Base-by-base conservation (phyloP, 192 early-diverging fungal species). In the Entrophospora sp. region DNA sequence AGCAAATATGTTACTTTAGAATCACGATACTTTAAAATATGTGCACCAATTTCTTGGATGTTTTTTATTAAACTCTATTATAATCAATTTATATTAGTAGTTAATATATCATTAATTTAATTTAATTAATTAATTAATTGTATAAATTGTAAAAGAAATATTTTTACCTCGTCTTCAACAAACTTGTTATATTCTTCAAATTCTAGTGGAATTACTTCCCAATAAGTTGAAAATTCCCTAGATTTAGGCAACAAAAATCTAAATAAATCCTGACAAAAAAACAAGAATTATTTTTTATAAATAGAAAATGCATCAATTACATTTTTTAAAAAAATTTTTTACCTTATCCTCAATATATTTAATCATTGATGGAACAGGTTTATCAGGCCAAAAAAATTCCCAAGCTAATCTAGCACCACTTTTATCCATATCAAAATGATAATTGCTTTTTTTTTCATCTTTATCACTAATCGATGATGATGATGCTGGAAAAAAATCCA, bases 381-480 rank as follows among this genome's bases (percentile, higher is more conserved):
- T 56, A 35, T 35, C n/a, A 35, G 53, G 53, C 28, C 28, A 56
- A 56, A 56, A 56, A n/a, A 56, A 56, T 35, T 56, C 53, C 53
- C 53, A 56, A 3, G 53, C 53, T 35, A 56, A 56, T 20, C 53
- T 56, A n/a, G 53, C 53, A n/a, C 53, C 53, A 56, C 53, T 56
- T 36, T 56, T 56, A 35, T 56, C 9, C 53, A 56, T 35, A 20
- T 56, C 53, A 35, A 56, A 56, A 35, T 27, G 14, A 24, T 56
- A 56, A 56, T 56, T 56, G 2, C 7, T 31, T 56, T 56, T 32
- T 7, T 56, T 35, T 35, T 56, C 53, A 36, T 24, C 32, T 35
- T 20, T n/a, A 3, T 24, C 6, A 16, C 53, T 20, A n/a, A n/a
- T n/a, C n/a, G n/a, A n/a, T n/a, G n/a, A n/a, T n/a, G n/a, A n/a